Evolutionary conservation across 2,329 filamentous ascomycete species (phyloP).

Genomic region (Epichloe baconii): DNA sequence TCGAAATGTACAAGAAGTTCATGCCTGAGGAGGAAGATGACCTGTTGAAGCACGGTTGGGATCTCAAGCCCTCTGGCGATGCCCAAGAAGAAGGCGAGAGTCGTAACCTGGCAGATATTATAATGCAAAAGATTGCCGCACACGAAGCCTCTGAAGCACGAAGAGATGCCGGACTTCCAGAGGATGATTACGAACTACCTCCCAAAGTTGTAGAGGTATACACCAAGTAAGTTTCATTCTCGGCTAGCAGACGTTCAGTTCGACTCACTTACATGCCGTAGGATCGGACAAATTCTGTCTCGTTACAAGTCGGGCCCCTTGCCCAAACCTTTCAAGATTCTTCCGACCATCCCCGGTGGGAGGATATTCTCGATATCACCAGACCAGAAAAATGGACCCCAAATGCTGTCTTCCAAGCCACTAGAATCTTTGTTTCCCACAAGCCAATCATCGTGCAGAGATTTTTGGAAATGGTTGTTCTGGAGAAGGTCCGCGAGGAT

Average conservation of each 20-base stretch:
- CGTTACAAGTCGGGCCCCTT: conserved; percentile 94
- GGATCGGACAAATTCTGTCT: conserved; percentile 75
- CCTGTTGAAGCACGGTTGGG: conserved; percentile 54
- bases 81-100: conserved; percentile 35
- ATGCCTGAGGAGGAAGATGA: conserved; percentile 61
- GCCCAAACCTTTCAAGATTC: conserved; percentile 94
- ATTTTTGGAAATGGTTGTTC: conserved; percentile 75
- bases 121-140: conserved; percentile 84
- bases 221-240: conserved; percentile 48
- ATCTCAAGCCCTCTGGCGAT: conserved; percentile 30
- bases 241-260: not conserved
- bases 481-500: conserved; percentile 84
- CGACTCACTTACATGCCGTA: conserved; percentile 20
- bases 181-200: conserved; percentile 77
- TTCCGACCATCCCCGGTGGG: conserved; percentile 84
- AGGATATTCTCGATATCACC: conserved; percentile 75
- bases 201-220: conserved; percentile 91
- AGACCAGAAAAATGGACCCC: conserved; percentile 61
- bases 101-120: conserved; percentile 83
- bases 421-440: conserved; percentile 79
- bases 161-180: conserved; percentile 37
- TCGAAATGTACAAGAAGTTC: conserved; percentile 86
- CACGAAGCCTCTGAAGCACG: conserved; percentile 59
- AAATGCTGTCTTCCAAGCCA: conserved; percentile 75
- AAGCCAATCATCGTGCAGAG: conserved; percentile 69